Evolutionary conservation across 2,329 filamentous ascomycete genomes (phyloP), one percentile per base, ranked within the genome.

Genomic region (Epichloe gansuensis): DNA sequence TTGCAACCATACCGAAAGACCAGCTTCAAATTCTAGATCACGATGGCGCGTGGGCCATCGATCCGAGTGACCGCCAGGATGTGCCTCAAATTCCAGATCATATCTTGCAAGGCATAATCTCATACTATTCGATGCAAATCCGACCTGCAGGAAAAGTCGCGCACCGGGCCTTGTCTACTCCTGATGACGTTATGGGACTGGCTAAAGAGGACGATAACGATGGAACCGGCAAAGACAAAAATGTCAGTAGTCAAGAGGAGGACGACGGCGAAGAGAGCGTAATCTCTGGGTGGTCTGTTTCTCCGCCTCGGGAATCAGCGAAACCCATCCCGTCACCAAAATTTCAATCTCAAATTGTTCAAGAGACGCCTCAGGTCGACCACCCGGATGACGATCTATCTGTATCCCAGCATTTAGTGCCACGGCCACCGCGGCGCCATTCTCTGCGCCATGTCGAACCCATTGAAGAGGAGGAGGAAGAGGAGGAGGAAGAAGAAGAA

Each of bases 1-100:
- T 65, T 21, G 54, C 64, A 17, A 63, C 52, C 25, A 63, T 75
- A 6, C 68, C 71, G 0, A 63, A 60, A 15, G 66, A 72, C 42
- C 74, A 76, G 56, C 62, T 62, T 28, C 50, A 51, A 4, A 59
- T 75, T 2, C 60, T 75, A 1, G 63, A 68, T 2, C 52, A 58
- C 0, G 48, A 61, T 3, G 61, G 65, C 50, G 64, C 72, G 2
- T 75, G 72, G 72, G 63, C 63, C 3, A 56, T 62, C 3, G 57
- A 61, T 39, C 48, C 62, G 5, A 61, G 57, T 13, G 55, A 54
- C 8, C 56, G 58, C 17, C 59, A 62, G 9, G 63, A 61, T 2
- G 35, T 59, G 3, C 56, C 58, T 43, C 67, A 69, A 46, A 57
- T 74, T 11, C 72, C 72, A 1, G 52, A 55, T 3, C 59, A 66